Evolutionary conservation across 1,284 basidiomycete genomes (phyloP), one percentile per base, ranked within the genome.

Genomic region (Boletus mariae): DNA sequence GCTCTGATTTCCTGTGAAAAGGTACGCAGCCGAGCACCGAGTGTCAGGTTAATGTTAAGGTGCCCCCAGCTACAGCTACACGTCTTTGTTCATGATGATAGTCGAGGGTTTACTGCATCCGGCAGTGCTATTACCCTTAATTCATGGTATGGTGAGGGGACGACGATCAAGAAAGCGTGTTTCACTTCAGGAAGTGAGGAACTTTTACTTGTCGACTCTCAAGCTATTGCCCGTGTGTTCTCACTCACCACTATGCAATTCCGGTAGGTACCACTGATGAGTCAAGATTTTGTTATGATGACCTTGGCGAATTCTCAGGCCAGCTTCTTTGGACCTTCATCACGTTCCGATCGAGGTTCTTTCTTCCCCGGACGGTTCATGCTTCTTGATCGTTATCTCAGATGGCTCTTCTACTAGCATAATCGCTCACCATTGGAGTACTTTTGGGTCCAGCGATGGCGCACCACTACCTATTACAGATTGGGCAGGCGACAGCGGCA

Each of bases 341-440:
- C 54, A 52, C 3, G 38, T 63, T 13, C 80, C 80, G 0, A 48
- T 41, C 0, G 59, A 58, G 15, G 58, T 78, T 9, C 70, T 68
- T 56, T 73, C 80, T 4, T 75, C 80, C 8, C 78, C 82, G 2
- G 82, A 84, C 44, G 80, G 80, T 0, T 73, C 81, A 1, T 83
- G 80, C 57, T 70, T 84, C 31, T 55, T 82, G 34, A 54, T 70
- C 3, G 61, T 72, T 5, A 63, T 64, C 20, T 47, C 52, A 7
- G 54, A 64, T 25, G 64, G 60, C n/a, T 49, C 56, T 5, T 54
- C 51, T 0, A 41, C 57, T 10, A 52, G 51, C 3, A 53, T 79
- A 10, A 64, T 64, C 4, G 75, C 76, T 5, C 80, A 78, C 58
- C 82, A 84, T 54, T 81, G 79, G 78, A 68, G 67, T 2, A 81